These are phyloP conservation scores for Blastobotrys americana DNA, from an alignment of 805 yeast species.

Conservation along the genomic window DNA sequence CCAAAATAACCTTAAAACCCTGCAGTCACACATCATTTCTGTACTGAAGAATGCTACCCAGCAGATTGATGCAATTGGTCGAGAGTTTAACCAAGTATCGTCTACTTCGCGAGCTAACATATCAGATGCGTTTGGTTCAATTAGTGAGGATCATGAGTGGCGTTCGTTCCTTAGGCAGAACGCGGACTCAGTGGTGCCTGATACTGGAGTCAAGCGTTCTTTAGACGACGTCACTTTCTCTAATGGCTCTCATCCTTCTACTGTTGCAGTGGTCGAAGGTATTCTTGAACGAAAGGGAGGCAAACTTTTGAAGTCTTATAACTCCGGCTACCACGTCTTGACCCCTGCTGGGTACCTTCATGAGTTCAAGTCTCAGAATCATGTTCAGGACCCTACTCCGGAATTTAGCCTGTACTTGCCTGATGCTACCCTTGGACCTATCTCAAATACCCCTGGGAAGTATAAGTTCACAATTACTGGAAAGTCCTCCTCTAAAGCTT, in stretches of 20 bases:
- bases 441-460: slow-evolving; percentile 30
- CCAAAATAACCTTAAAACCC: slow-evolving; percentile 36
- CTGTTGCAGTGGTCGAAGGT: slow-evolving; percentile 44
- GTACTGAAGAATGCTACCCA: slow-evolving; percentile 36
- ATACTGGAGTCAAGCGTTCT: slow-evolving; percentile 33
- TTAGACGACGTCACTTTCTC: slow-evolving; percentile 33
- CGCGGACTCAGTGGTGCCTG: slow-evolving; percentile 29
- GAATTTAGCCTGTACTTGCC: slow-evolving; percentile 42
- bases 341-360: slow-evolving; percentile 40
- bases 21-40: slow-evolving; percentile 40
- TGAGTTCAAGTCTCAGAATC: slow-evolving; percentile 41
- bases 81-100: slow-evolving; percentile 26
- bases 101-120: slow-evolving; percentile 22
- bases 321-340: slow-evolving; percentile 40
- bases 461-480: slow-evolving; percentile 39
- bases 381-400: slow-evolving; percentile 39
- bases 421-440: slow-evolving; percentile 37
- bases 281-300: slow-evolving; percentile 40
- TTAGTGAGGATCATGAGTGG: slow-evolving; percentile 43
- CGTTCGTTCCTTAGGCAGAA: slow-evolving; percentile 32
- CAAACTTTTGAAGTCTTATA: slow-evolving; percentile 36
- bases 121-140: slow-evolving; percentile 28
- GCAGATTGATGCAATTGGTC: slow-evolving; percentile 27
- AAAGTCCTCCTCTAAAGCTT: slow-evolving; percentile 33
- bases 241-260: slow-evolving; percentile 35